phyloP scores from a whole-genome alignment of 2,329 filamentous ascomycete genomes.

The Coniochaeta sp. region DNA sequence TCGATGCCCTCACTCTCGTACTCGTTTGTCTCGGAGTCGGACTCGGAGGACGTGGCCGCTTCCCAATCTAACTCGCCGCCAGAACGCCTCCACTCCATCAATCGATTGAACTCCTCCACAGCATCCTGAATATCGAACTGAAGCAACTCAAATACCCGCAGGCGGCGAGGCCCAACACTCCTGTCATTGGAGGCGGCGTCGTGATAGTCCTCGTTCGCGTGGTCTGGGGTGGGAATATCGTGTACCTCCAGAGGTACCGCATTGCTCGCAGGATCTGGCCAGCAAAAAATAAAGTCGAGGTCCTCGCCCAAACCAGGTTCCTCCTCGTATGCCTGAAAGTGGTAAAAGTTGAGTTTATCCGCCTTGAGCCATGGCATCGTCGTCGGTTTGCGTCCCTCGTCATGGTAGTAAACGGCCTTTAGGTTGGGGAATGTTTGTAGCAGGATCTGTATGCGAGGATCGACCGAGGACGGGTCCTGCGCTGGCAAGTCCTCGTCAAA shows the following conservation, averaged over 20 bases:
- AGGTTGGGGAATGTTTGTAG: constrained; percentile 6
- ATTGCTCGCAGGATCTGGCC: constrained; percentile 17
- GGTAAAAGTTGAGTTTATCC: constrained; percentile 13
- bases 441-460: background rate
- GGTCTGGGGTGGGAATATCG: background rate
- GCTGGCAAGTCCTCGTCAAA: background rate
- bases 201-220: background rate
- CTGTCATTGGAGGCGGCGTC: background rate
- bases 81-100: background rate
- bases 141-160: background rate
- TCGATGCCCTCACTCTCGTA: constrained; percentile 14
- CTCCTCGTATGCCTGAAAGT: constrained; percentile 11
- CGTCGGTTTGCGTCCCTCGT: too few species aligned
- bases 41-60: background rate
- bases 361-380: constrained; percentile 18
- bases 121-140: background rate
- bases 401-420: constrained; percentile 12
- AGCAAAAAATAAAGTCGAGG: constrained; percentile 17
- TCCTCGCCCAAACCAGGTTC: constrained; percentile 11
- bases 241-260: constrained; percentile 4
- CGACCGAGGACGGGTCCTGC: background rate
- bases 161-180: background rate
- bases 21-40: constrained; percentile 4
- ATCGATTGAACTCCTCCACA: background rate
- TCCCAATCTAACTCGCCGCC: background rate